These are phyloP conservation scores for Haplosporangium gracile DNA, from an alignment of 192 early-diverging fungal species.

Conservation along the genomic window DNA sequence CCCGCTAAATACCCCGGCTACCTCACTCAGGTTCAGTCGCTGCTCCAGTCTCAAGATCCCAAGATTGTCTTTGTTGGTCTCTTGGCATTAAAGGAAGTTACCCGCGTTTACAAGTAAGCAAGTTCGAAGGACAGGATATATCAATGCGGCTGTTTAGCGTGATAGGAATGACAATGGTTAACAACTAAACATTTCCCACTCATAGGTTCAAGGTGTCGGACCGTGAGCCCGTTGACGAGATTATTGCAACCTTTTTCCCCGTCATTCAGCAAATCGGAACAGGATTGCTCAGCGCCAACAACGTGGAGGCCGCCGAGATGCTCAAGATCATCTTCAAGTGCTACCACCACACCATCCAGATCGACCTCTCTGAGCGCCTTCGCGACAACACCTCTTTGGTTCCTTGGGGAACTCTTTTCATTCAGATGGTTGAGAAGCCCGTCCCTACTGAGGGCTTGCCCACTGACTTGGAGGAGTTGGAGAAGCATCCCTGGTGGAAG, in stretches of 20 bases:
- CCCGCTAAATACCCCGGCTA: constrained; percentile 87
- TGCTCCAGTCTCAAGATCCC: constrained; percentile 76
- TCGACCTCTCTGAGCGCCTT: constrained; percentile 69
- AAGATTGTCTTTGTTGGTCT: constrained; percentile 83
- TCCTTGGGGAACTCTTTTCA: constrained; percentile 90
- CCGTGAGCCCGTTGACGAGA: constrained; percentile 75
- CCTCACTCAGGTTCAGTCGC: constrained; percentile 71
- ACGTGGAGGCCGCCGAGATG: constrained; percentile 85
- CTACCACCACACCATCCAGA: constrained; percentile 80
- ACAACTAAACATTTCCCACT: not conserved
- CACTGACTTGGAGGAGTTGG: constrained; percentile 76
- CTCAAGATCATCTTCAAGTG: constrained; percentile 88
- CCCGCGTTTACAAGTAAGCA: constrained; percentile 82
- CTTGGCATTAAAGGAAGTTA: constrained; percentile 82
- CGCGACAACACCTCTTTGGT: constrained; percentile 79
- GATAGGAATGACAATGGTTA: not conserved
- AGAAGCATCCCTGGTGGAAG: constrained; percentile 91
- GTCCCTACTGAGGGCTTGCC: constrained; percentile 69
- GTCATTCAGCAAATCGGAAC: constrained; percentile 83
- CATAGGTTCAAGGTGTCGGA: constrained; percentile 72
- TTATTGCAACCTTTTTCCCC: constrained; percentile 84
- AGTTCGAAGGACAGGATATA: not conserved
- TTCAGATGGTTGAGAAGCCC: constrained; percentile 82
- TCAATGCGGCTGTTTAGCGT: not conserved
- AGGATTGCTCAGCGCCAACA: constrained; percentile 69